Conservation (phyloP, 1,284 basidiomycete species). For the Ganoderma leucocontextum region DNA sequence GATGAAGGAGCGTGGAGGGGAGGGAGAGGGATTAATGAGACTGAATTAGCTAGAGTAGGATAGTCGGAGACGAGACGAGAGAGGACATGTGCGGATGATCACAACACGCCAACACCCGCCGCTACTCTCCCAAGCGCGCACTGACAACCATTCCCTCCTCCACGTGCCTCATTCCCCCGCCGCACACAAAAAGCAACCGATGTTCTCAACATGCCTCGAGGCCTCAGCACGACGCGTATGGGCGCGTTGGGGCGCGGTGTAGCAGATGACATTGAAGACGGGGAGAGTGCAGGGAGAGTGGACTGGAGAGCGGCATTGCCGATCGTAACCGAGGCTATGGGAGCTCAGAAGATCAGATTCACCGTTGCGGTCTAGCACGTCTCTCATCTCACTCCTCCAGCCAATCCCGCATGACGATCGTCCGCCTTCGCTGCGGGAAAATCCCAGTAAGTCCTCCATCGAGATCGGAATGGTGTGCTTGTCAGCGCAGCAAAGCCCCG, state of each 20-base stretch:
- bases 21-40: conserved; percentile 25
- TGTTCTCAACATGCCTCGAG: not conserved
- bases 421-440: conserved; percentile 21
- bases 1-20: conserved; percentile 13
- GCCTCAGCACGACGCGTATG: not conserved
- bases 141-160: conserved; percentile 21
- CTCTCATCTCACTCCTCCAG: conserved; percentile 1
- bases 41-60: conserved; percentile 15
- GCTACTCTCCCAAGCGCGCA: conserved; percentile 22
- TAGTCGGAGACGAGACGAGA: conserved; percentile 10
- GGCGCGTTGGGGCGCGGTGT: conserved; percentile 1
- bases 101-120: conserved; percentile 25
- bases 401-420: conserved; percentile 12
- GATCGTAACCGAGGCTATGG: conserved; percentile 18
- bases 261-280: conserved; percentile 7
- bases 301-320: conserved; percentile 6
- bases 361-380: conserved; percentile 13
- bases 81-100: conserved; percentile 27
- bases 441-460: conserved; percentile 1
- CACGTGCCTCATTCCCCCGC: conserved; percentile 19
- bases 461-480: not conserved
- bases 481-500: not conserved
- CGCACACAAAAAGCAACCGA: not conserved
- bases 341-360: conserved; percentile 11
- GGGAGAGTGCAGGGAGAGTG: conserved; percentile 4